phyloP scores from a whole-genome alignment of 179 eudicot genomes.

The Camellia oleifera region DNA sequence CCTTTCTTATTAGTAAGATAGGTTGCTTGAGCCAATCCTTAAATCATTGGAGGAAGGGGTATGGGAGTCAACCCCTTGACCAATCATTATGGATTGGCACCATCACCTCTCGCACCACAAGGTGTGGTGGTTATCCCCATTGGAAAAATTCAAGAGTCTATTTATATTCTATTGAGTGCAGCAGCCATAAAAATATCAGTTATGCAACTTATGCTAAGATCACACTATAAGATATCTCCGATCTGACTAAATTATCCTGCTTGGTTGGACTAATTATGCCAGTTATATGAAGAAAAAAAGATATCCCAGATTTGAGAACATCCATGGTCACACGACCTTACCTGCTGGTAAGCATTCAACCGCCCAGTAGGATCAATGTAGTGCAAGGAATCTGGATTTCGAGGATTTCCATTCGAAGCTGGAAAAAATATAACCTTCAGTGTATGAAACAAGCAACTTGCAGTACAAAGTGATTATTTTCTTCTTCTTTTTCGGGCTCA shows the following conservation, averaged over 20 bases:
- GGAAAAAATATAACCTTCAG: slow-evolving; percentile 6
- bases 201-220: no score
- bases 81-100: no score
- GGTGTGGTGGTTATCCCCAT: no score
- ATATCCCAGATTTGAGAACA: not conserved
- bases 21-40: no score
- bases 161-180: no score
- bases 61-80: no score
- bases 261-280: not conserved
- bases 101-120: no score
- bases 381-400: slow-evolving; percentile 62
- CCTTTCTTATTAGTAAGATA: no score
- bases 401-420: slow-evolving; percentile 90
- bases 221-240: no score
- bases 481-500: not conserved
- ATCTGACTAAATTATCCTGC: not conserved
- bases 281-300: not conserved
- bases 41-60: no score
- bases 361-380: slow-evolving; percentile 79
- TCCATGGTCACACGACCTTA: slow-evolving; percentile 21
- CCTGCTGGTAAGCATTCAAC: slow-evolving; percentile 85
- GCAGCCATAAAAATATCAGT: no score
- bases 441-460: not conserved
- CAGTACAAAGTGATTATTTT: not conserved
- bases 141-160: no score